Conservation (phyloP, 73 alveolate species). For the Stentor coeruleus region DNA sequence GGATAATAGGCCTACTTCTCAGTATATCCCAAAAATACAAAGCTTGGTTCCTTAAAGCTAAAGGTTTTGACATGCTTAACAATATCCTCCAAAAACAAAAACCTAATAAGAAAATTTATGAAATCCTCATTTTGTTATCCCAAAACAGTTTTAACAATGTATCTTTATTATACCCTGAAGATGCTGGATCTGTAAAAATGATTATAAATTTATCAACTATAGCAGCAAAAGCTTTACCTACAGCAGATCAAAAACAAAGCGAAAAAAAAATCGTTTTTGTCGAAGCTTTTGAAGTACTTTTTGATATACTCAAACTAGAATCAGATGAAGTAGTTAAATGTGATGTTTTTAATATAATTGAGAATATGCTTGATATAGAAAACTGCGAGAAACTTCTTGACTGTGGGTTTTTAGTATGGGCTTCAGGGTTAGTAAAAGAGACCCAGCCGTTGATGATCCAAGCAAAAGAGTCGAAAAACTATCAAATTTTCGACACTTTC, state of each 20-base stretch:
- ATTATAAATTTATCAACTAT: neutral
- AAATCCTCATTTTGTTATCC: neutral
- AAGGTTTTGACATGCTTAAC: slow-evolving; percentile 4
- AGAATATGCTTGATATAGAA: slow-evolving; percentile 8
- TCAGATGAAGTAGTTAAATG: neutral
- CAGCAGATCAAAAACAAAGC: neutral
- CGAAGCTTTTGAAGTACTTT: slow-evolving; percentile 10
- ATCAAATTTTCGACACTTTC: neutral
- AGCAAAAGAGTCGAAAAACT: neutral
- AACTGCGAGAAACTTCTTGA: slow-evolving; percentile 16
- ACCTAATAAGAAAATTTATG: neutral
- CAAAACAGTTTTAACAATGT: neutral
- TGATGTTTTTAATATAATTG: neutral
- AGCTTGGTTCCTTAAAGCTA: slow-evolving; percentile 5
- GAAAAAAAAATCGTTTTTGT: slow-evolving; percentile 1
- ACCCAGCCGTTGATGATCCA: neutral
- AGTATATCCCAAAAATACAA: neutral
- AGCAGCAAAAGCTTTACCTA: slow-evolving; percentile 22
- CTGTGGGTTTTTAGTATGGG: neutral
- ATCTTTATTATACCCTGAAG: neutral
- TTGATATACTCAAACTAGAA: neutral
- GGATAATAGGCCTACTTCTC: slow-evolving; percentile 8
- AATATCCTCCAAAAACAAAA: slow-evolving; percentile 10
- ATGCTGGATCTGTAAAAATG: neutral
- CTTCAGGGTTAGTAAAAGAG: neutral